Percentiles rank a stretch among this genome's conserved stretches.
These are phyloP conservation scores for Camellia sinensis DNA, from an alignment of 148 eudicot species.

Conservation along the genomic window DNA sequence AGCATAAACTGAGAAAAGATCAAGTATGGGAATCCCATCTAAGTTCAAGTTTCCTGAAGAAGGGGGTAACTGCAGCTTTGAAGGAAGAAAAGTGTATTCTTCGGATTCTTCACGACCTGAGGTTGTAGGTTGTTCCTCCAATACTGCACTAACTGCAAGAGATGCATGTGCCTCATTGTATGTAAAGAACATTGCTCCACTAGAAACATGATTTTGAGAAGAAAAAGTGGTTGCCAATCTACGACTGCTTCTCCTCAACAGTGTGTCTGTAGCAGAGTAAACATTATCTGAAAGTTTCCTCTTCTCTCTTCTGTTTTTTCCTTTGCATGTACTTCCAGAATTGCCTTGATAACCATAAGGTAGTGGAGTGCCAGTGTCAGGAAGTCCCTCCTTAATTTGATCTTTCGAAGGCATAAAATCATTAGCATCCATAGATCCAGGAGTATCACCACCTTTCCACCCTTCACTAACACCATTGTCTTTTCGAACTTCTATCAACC, in stretches of 20 bases:
- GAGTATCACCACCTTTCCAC: background rate
- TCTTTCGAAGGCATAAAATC: conserved; percentile 22
- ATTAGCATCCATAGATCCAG: conserved; percentile 23
- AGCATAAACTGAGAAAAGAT: conserved; percentile 81
- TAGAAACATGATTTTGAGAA: conserved; percentile 27
- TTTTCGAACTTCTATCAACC: background rate
- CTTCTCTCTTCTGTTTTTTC: conserved; percentile 47
- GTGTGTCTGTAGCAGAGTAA: conserved; percentile 39
- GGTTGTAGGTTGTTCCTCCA: conserved; percentile 37
- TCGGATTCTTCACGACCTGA: conserved; percentile 30
- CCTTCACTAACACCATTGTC: background rate
- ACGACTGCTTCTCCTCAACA: conserved; percentile 78
- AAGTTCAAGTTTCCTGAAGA: conserved; percentile 61
- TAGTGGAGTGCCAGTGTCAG: conserved; percentile 23
- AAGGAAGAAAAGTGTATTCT: conserved; percentile 39
- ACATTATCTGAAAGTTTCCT: conserved; percentile 34
- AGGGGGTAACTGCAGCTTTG: conserved; percentile 66
- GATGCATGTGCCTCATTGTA: conserved; percentile 33
- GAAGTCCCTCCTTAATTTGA: conserved; percentile 25
- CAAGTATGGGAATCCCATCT: conserved; percentile 57
- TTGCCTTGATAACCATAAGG: conserved; percentile 25
- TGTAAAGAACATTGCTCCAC: conserved; percentile 22
- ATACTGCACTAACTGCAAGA: conserved; percentile 40
- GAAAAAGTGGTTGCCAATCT: conserved; percentile 43
- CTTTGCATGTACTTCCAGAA: conserved; percentile 30